Conservation (phyloP, 257 asterid genomes). For the Galeopsis tetrahit region DNA sequence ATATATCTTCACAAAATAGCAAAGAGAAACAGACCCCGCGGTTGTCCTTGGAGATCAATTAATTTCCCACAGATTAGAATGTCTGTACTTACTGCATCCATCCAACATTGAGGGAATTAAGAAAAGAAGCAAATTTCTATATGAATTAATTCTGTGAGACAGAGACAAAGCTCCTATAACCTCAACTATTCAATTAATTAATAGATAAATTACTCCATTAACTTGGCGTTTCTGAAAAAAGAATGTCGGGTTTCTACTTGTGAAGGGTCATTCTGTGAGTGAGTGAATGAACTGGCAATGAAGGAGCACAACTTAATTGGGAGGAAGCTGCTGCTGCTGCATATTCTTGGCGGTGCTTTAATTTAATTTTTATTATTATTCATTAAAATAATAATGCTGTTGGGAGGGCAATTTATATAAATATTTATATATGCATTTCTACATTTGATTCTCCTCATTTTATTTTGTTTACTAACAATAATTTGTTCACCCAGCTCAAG, state of each 20-base stretch:
- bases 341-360: constrained; percentile 31
- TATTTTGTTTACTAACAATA: too few species aligned
- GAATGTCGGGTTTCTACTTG: too few species aligned
- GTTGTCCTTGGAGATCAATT: background rate
- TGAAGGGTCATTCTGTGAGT: too few species aligned
- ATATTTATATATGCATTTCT: background rate
- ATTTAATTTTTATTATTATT: background rate
- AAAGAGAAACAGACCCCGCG: background rate
- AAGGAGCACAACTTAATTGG: background rate
- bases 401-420: background rate
- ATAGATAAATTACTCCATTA: background rate
- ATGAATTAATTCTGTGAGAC: background rate
- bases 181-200: background rate
- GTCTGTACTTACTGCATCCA: background rate
- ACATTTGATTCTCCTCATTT: background rate
- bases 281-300: constrained; percentile 7
- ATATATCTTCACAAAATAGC: background rate
- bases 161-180: background rate
- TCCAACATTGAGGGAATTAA: background rate
- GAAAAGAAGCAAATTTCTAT: background rate
- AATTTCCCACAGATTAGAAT: background rate
- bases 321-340: constrained; percentile 33
- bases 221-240: background rate
- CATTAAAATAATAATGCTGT: background rate
- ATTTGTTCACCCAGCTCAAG: background rate